Base-by-base conservation (phyloP, 2,329 filamentous ascomycete genomes). In the Pezicula neosporulosa region DNA sequence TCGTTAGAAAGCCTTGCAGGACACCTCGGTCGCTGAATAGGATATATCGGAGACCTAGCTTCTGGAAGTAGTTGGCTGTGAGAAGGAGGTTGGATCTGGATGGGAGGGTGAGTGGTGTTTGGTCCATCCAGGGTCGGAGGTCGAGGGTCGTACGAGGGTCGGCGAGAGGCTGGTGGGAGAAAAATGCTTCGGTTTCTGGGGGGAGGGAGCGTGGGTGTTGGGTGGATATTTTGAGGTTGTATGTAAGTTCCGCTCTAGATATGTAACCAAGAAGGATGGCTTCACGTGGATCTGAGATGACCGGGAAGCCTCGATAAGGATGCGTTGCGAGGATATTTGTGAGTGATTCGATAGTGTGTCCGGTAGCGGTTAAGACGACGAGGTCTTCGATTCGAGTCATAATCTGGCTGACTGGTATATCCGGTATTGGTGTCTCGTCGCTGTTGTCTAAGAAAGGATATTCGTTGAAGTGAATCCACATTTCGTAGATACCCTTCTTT, bases 41-140 rank as follows among this genome's bases (percentile, higher is more conserved):
- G 5, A 99, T 83, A 71, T 97, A 97, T 47, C 93, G 82, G 55
- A 99, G 72, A 18, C 94, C 94, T 8, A 99, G 81, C 66, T 93
- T 93, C 73, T 96, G 91, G 71, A 99, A 97, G 79, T 99, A 95
- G 51, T 82, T 86, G 21, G 95, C 86, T 3, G 89, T 90, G n/a
- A 97, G 80, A 66, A 92, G 85, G 54, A 99, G 83, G 53, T 79
- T 86, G 15, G 85, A 85, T 56, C 85, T 82, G 19, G 83, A 85
- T 39, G 90, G 89, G 16, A 97, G 77, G 1, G 94, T 97, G 44
- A 99, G 88, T 1, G 94, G 94, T 0, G 94, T 99, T 69, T 97
- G 93, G 69, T 99, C 94, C 91, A 99, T 97, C 94, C 94, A 99
- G 2, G 92, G 92, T 7, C 93, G 79, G 10, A 99, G 78, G 70